Conservation (phyloP, 108 stramenopile genomes). For the Schizochytrium sp. region DNA sequence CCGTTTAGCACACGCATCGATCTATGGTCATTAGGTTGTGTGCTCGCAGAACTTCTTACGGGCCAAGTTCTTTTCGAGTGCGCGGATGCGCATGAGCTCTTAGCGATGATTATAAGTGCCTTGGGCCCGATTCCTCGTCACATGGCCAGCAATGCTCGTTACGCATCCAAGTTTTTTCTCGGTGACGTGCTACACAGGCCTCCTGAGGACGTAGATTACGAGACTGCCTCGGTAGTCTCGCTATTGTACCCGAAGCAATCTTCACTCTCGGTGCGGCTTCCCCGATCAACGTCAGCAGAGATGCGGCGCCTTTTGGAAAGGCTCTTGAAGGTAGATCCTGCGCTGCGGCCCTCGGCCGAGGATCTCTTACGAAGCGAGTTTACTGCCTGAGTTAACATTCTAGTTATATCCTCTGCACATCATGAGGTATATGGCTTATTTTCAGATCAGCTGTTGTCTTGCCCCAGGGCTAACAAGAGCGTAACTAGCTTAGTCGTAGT, state of each 20-base stretch:
- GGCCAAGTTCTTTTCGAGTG: constrained; percentile 73
- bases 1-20: constrained; percentile 73
- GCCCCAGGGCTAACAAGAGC: too few species aligned
- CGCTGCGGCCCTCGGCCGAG: neutral
- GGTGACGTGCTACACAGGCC: neutral
- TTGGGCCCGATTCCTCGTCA: constrained; percentile 28
- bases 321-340: constrained; percentile 4
- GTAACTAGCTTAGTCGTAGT: too few species aligned
- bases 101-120: neutral
- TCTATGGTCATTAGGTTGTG: constrained; percentile 74
- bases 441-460: too few species aligned
- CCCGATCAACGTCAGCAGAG: neutral
- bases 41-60: constrained; percentile 75
- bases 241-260: neutral
- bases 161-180: constrained; percentile 18
- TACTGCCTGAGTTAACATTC: neutral
- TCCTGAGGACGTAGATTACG: neutral
- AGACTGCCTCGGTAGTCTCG: neutral
- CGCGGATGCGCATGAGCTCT: constrained; percentile 1
- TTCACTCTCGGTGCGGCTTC: neutral
- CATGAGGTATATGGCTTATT: too few species aligned
- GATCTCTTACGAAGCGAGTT: neutral
- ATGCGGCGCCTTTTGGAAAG: neutral
- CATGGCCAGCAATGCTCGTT: neutral
- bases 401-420: too few species aligned